Base-by-base conservation (phyloP, 306 rosid genomes). In the Hippophae gyantsensis region DNA sequence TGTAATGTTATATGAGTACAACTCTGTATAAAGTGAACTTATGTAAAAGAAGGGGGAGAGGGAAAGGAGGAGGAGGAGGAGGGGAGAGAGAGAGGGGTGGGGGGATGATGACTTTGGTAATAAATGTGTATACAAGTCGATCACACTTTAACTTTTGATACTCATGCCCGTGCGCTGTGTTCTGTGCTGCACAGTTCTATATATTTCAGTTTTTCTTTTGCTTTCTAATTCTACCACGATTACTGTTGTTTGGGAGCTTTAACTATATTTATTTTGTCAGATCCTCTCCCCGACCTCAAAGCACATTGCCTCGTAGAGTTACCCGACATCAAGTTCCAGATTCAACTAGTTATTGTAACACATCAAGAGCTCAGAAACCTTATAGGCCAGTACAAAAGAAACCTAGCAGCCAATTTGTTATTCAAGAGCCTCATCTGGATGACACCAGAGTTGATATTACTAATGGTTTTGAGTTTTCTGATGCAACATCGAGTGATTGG, bases 401-500 rank as follows among this genome's bases (percentile, higher is more conserved):
- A 60, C 79, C 70, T 32, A 70, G 63, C 66, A 42, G 71, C 48
- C 82, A 81, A 54, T 72, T 6, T 81, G 69, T 43, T 42, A 60
- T 66, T 11, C 52, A 76, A 1, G 80, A 60, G 43, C 43, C 74
- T 69, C 70, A 77, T 52, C 66, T 56, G 1, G 65, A 47, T 42
- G 45, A 57, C 58, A 25, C 57, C 53, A 69, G 64, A 57, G 70
- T 80, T 40, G 84, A 71, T 45, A 48, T 11, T 9, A 42, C 70
- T 7, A 47, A 79, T 50, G 53, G 41, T 43, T 56, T 47, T 25
- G 45, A 84, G 68, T 81, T 84, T 63, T 83, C 92, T 5, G 92
- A 87, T 53, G 86, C 84, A n/a, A 74, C 86, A 6, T 75, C 95
- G 12, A 87, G 95, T 9, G 92, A 87, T 52, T 82, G 95, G 89